These are phyloP conservation scores for Gossypium lobatum DNA, from an alignment of 441 rosid genomes.

Conservation along the genomic window DNA sequence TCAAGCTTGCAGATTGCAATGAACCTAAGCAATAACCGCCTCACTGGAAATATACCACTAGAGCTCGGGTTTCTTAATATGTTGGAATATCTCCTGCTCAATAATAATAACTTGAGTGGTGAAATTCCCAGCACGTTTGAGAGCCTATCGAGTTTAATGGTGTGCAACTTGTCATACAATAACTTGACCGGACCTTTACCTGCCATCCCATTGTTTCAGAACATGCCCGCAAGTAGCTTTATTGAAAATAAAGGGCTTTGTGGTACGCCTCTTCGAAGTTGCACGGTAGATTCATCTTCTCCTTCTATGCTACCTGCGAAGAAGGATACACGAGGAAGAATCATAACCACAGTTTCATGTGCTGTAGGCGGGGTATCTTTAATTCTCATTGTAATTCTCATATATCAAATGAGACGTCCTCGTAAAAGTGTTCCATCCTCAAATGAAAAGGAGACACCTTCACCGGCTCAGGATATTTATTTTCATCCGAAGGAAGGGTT, in stretches of 20 bases:
- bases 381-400: constrained; percentile 52
- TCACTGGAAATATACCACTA: constrained; percentile 61
- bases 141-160: constrained; percentile 68
- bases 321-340: constrained; percentile 44
- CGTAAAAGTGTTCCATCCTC: constrained; percentile 39
- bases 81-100: constrained; percentile 64
- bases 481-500: constrained; percentile 81
- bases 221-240: constrained; percentile 67
- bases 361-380: constrained; percentile 74
- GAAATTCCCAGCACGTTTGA: constrained; percentile 73
- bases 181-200: constrained; percentile 77
- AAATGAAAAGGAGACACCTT: constrained; percentile 43
- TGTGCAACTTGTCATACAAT: constrained; percentile 92
- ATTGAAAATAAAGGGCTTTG: constrained; percentile 78
- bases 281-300: constrained; percentile 38
- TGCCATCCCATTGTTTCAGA: constrained; percentile 45
- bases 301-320: constrained; percentile 29
- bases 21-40: constrained; percentile 77
- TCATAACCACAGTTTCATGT: constrained; percentile 52
- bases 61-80: constrained; percentile 74
- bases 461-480: constrained; percentile 62
- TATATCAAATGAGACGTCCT: constrained; percentile 61
- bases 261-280: constrained; percentile 61
- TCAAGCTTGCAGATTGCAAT: constrained; percentile 90
- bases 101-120: constrained; percentile 76